A percentile compares a stretch with the other conserved stretches of the same genome.
phyloP scores from a whole-genome alignment of 768 basidiomycete genomes.

The Obba rivulosa region DNA sequence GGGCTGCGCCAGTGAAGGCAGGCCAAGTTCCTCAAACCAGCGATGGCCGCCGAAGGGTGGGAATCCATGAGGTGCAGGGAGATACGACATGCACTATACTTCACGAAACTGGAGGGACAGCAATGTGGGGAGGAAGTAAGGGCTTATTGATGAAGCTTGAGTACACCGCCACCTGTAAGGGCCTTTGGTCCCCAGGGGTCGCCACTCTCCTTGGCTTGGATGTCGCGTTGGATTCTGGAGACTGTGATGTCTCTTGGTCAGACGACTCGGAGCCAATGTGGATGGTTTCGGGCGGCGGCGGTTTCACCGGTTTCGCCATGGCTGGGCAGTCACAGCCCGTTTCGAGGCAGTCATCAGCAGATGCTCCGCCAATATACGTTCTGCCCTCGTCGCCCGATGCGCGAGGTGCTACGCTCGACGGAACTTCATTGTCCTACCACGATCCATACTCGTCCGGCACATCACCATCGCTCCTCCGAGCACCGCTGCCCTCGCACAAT shows the following conservation, averaged over 20 bases:
- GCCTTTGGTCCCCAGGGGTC: constrained; percentile 79
- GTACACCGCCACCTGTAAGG: constrained; percentile 69
- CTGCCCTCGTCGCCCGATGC: constrained; percentile 20
- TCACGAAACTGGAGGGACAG: constrained; percentile 33
- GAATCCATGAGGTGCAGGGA: constrained; percentile 61
- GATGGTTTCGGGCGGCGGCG: constrained; percentile 56
- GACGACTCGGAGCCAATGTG: constrained; percentile 46
- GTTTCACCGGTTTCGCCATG: constrained; percentile 69
- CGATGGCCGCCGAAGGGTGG: constrained; percentile 62
- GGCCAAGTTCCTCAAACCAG: constrained; percentile 35
- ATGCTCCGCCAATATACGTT: constrained; percentile 14
- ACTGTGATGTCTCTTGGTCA: constrained; percentile 66
- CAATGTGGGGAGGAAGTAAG: constrained; percentile 29
- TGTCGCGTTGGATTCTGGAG: constrained; percentile 60
- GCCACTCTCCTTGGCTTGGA: constrained; percentile 80
- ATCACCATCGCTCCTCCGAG: constrained; percentile 64
- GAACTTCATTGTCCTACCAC: constrained; percentile 14
- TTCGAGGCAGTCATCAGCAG: constrained; percentile 18
- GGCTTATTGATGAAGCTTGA: constrained; percentile 62
- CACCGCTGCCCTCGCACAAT: constrained; percentile 61
- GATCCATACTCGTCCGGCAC: constrained; percentile 29
- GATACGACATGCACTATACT: constrained; percentile 60
- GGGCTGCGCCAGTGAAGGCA: constrained; percentile 61
- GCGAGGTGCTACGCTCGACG: constrained; percentile 5
- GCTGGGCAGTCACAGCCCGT: constrained; percentile 32